Conservation (phyloP, 345 rosid species). For the Eucalyptus sideroxylon region DNA sequence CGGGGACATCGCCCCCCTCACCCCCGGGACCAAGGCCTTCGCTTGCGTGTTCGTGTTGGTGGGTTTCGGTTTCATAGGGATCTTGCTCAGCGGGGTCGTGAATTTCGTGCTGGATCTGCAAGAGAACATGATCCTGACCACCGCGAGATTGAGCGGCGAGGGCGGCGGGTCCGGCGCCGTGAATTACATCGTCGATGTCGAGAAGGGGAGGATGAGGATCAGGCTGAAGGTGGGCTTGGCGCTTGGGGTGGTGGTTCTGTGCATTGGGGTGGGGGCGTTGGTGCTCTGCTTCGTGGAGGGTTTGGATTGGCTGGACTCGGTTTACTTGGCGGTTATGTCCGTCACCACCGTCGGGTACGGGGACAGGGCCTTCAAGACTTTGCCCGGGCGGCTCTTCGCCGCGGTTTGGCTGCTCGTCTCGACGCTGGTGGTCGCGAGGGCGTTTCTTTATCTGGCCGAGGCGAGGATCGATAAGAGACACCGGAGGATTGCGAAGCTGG, state of each 20-base stretch:
- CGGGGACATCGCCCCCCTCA: constrained; percentile 66
- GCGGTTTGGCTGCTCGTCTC: constrained; percentile 62
- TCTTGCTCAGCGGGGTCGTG: constrained; percentile 54
- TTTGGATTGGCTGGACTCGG: constrained; percentile 42
- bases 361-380: constrained; percentile 51
- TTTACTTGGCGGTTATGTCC: constrained; percentile 74
- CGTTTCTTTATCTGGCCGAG: constrained; percentile 59
- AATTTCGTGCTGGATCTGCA: constrained; percentile 57
- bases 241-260: constrained; percentile 51
- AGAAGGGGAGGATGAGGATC: constrained; percentile 78
- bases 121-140: constrained; percentile 42
- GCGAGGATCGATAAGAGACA: constrained; percentile 61
- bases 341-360: constrained; percentile 78
- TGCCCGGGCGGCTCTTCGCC: constrained; percentile 56
- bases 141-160: constrained; percentile 13
- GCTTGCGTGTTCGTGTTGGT: constrained; percentile 59
- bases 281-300: constrained; percentile 46
- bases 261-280: constrained; percentile 41
- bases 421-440: constrained; percentile 65
- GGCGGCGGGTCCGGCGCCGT: constrained; percentile 20
- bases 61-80: constrained; percentile 64
- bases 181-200: constrained; percentile 46
- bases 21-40: constrained; percentile 49
- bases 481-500: constrained; percentile 48
- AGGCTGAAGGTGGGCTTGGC: constrained; percentile 67